Evolutionary conservation across 768 basidiomycete genomes (phyloP).

Genomic region (Grammothele lineata): DNA sequence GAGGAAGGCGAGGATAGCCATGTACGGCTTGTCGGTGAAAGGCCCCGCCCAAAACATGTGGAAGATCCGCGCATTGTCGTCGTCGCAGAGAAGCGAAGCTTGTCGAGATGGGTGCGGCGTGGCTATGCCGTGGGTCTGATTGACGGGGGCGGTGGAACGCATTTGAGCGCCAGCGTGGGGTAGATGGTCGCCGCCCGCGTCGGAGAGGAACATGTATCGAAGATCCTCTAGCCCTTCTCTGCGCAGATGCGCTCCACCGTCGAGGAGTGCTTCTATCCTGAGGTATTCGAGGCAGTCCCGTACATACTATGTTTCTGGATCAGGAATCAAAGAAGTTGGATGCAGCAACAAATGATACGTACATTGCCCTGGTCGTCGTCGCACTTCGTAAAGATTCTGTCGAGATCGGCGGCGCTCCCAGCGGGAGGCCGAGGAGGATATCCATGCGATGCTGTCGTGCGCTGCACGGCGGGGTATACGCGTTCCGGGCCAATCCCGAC

Average conservation of each 20-base stretch:
- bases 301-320: slow-evolving; percentile 59
- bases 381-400: slow-evolving; percentile 87
- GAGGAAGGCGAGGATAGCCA: slow-evolving; percentile 91
- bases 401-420: slow-evolving; percentile 84
- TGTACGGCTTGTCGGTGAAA: slow-evolving; percentile 98
- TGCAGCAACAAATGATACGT: background rate
- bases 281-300: slow-evolving; percentile 94
- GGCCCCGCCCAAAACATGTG: slow-evolving; percentile 99
- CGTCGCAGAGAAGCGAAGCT: slow-evolving; percentile 60
- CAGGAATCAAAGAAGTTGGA: slow-evolving; percentile 2
- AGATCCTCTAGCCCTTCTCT: slow-evolving; percentile 75
- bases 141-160: slow-evolving; percentile 12
- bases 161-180: slow-evolving; percentile 1
- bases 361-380: slow-evolving; percentile 83
- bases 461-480: slow-evolving; percentile 71
- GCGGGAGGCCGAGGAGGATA: slow-evolving; percentile 87
- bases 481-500: slow-evolving; percentile 75
- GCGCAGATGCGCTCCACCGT: slow-evolving; percentile 70
- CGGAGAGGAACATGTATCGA: slow-evolving; percentile 89
- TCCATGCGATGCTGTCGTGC: slow-evolving; percentile 55
- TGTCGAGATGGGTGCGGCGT: slow-evolving; percentile 37
- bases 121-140: slow-evolving; percentile 48
- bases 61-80: slow-evolving; percentile 82
- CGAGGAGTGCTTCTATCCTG: slow-evolving; percentile 82
- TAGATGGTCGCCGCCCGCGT: slow-evolving; percentile 37